Evolutionary conservation across 805 yeast species (phyloP).

Genomic region (Candida patagonica): DNA sequence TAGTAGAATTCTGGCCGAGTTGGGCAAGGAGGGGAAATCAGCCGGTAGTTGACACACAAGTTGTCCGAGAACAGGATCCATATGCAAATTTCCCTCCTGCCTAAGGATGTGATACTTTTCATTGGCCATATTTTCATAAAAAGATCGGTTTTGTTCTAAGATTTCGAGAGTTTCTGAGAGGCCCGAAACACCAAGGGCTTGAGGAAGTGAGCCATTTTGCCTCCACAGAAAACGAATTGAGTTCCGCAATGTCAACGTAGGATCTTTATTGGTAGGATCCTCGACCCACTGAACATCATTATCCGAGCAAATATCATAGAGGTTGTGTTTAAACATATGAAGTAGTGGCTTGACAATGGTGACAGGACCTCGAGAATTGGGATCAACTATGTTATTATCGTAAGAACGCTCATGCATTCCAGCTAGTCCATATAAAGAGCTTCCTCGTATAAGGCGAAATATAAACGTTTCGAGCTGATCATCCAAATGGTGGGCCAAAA

Average conservation of each 20-base stretch:
- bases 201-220: slow-evolving; percentile 5
- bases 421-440: slow-evolving; percentile 47
- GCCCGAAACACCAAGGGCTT: slow-evolving; percentile 5
- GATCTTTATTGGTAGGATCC: slow-evolving; percentile 53
- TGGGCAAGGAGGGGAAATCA: slow-evolving; percentile 4
- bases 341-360: slow-evolving; percentile 46
- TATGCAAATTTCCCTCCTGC: slow-evolving; percentile 4
- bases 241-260: slow-evolving; percentile 49
- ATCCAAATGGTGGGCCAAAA: slow-evolving; percentile 60
- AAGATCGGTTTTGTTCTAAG: slow-evolving; percentile 11
- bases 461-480: slow-evolving; percentile 68
- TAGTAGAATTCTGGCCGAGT: slow-evolving; percentile 7
- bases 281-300: slow-evolving; percentile 53
- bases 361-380: slow-evolving; percentile 14
- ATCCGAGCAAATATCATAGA: slow-evolving; percentile 37
- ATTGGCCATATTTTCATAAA: slow-evolving; percentile 17
- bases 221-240: slow-evolving; percentile 33
- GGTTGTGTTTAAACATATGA: slow-evolving; percentile 33
- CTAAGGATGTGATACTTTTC: slow-evolving; percentile 12
- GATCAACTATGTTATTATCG: not conserved
- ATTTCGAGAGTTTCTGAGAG: slow-evolving; percentile 11
- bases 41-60: slow-evolving; percentile 2
- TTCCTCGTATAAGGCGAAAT: slow-evolving; percentile 40
- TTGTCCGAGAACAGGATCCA: slow-evolving; percentile 7
- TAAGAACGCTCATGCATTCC: slow-evolving; percentile 39